Evolutionary conservation across 805 yeast species (phyloP).

Genomic region (Metschnikowia amazonensis): DNA sequence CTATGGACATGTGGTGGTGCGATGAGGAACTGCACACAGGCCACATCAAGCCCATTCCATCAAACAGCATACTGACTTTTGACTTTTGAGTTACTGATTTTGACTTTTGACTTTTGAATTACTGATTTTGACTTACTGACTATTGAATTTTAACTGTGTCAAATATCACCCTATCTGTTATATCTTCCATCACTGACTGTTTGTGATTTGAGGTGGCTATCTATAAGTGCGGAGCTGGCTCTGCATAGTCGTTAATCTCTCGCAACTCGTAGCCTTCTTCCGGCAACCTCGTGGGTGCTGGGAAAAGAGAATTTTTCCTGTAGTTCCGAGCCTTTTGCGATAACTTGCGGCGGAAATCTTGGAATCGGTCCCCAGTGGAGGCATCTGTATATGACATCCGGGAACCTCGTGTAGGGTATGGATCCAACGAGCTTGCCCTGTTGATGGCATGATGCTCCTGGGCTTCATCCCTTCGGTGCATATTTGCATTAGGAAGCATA

Average conservation of each 20-base stretch:
- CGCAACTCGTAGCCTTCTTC: conserved; percentile 12
- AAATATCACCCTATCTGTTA: too few relatives aligned
- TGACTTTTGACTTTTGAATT: too few relatives aligned
- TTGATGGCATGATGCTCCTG: conserved; percentile 51
- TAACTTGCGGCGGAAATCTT: conserved; percentile 9
- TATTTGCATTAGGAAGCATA: conserved; percentile 69
- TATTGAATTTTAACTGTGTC: too few relatives aligned
- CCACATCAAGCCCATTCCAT: too few relatives aligned
- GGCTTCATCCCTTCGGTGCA: conserved; percentile 56
- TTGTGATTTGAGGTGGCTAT: not conserved
- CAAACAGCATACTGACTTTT: too few relatives aligned
- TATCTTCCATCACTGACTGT: too few relatives aligned
- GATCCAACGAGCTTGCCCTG: conserved; percentile 19
- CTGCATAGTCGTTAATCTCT: not conserved
- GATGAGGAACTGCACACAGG: conserved; percentile 4
- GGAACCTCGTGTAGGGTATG: conserved; percentile 11
- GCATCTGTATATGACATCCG: conserved; percentile 9
- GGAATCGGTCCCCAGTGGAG: conserved; percentile 10
- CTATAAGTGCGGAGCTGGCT: not conserved
- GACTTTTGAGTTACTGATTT: too few relatives aligned
- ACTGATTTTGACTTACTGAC: too few relatives aligned
- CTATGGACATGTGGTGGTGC: not conserved
- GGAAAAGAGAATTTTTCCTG: conserved; percentile 17
- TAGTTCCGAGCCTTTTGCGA: conserved; percentile 15
- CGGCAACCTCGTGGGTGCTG: conserved; percentile 18